These are phyloP conservation scores for Penicillium digitatum DNA, from an alignment of 2,329 filamentous ascomycete species.

Conservation along the genomic window DNA sequence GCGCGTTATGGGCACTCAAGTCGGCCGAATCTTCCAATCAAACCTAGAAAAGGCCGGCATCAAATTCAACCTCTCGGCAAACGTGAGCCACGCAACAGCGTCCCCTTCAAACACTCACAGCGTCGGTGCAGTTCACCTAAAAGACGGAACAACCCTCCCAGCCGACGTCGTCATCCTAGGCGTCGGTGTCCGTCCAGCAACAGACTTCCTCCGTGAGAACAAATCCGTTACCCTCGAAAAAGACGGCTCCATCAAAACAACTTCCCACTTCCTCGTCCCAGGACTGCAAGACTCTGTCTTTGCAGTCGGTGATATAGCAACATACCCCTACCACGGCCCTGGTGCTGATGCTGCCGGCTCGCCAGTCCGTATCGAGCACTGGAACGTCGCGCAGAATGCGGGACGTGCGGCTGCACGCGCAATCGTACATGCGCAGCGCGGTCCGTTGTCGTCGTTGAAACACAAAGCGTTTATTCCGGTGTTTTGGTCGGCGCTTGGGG, in stretches of 20 bases:
- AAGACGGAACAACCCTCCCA: conserved; percentile 77
- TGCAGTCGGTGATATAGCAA: conserved; percentile 91
- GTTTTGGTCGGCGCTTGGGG: conserved; percentile 92
- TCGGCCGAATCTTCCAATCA: conserved; percentile 76
- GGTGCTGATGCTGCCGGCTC: conserved; percentile 62
- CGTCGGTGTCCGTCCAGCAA: conserved; percentile 82
- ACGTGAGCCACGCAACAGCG: conserved; percentile 77
- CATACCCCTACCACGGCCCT: conserved; percentile 88
- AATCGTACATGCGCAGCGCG: conserved; percentile 60
- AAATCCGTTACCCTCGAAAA: conserved; percentile 65
- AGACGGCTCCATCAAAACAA: conserved; percentile 80
- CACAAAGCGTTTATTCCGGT: conserved; percentile 79
- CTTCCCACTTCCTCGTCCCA: conserved; percentile 72
- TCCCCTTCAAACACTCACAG: conserved; percentile 63
- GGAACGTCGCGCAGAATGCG: conserved; percentile 95
- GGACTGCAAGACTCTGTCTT: conserved; percentile 74
- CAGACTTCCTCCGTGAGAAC: conserved; percentile 74
- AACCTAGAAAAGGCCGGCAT: conserved; percentile 79
- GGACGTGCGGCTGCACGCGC: conserved; percentile 74
- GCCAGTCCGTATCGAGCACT: conserved; percentile 85
- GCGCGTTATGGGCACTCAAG: conserved; percentile 74
- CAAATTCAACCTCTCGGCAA: conserved; percentile 78
- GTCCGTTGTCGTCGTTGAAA: conserved; percentile 42
- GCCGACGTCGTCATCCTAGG: conserved; percentile 90
- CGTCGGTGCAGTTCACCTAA: conserved; percentile 76